Percentiles rank a stretch among this genome's conserved stretches.
These are phyloP conservation scores for Sclerotinia borealis DNA, from an alignment of 2,329 filamentous ascomycete species.

Conservation along the genomic window DNA sequence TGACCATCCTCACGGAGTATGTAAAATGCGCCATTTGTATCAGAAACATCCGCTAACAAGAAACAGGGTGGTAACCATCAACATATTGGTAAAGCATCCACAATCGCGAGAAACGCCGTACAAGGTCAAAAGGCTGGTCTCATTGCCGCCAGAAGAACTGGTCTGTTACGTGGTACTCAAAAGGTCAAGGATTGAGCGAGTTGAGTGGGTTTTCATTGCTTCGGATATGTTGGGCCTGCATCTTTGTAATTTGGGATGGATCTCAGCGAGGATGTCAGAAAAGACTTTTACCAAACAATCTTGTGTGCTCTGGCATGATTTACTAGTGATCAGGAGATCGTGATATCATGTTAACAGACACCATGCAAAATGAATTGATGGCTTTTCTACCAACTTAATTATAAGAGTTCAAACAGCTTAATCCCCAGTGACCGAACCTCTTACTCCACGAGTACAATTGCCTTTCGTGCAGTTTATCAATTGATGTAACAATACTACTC, in stretches of 20 bases:
- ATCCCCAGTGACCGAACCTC: neutral
- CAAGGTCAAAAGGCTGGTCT: conserved; percentile 99
- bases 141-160: conserved; percentile 98
- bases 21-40: conserved; percentile 10
- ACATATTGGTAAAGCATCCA: conserved; percentile 94
- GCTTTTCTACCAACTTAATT: conserved; percentile 3
- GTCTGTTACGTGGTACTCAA: conserved; percentile 99
- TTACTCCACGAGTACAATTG: neutral
- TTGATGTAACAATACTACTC: neutral
- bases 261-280: conserved; percentile 33
- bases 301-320: conserved; percentile 10
- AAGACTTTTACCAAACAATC: conserved; percentile 20
- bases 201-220: conserved; percentile 30
- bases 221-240: conserved; percentile 32
- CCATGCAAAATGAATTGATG: conserved; percentile 12
- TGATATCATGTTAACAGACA: conserved; percentile 11
- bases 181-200: conserved; percentile 88
- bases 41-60: conserved; percentile 38
- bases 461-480: neutral
- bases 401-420: neutral
- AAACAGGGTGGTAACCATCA: conserved; percentile 86
- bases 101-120: conserved; percentile 95
- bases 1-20: conserved; percentile 90
- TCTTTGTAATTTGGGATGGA: conserved; percentile 32
- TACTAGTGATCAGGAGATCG: conserved; percentile 14